Base-by-base conservation (phyloP, 192 early-diverging fungal genomes). In the Rhizoclosmatium globosum region DNA sequence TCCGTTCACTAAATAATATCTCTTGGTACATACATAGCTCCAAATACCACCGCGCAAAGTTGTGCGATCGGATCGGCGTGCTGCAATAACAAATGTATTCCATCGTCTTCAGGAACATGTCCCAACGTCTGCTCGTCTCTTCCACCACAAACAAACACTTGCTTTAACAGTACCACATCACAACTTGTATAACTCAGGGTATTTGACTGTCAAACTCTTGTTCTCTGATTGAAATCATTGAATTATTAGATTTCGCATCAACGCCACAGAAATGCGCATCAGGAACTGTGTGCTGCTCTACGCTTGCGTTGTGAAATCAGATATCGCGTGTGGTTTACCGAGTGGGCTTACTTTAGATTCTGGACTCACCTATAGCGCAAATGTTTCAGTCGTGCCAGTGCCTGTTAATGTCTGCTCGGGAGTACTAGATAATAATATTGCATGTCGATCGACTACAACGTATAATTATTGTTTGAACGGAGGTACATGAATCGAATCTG, bases 231-330 rank as follows among this genome's bases (percentile, higher is more conserved):
- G 19, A 9, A 15, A 75, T 38, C 44, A 1, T 75, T 64, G 1
- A 60, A 38, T 46, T 15, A 57, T 11, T 62, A 74, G 72, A 43
- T 41, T 13, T 43, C n/a, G 59, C 58, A 7, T 45, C 68, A 17
- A 41, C 42, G 3, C 58, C 67, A 3, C 77, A 78, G 68, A 58
- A 50, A 39, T 78, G 77, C 58, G 65, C 77, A 15, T 4, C 53
- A 48, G 77, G 77, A 42, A 71, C 77, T n/a, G 77, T 78, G 17
- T 78, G 77, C 77, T 78, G 68, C 45, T 66, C 77, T 4, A 78
- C 68, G 39, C 56, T 2, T 74, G 72, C 41, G 59, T 74, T 0
- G 17, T 74, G 59, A 23, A 47, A 74, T 44, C 53, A 61, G 72
- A 74, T 62, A 59, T 74, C 44, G 72, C 23, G 13, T 74, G 72